Evolutionary conservation across 1,284 basidiomycete species (phyloP), one percentile per base, ranked within the genome.

Genomic region (Marasmius fiardii): DNA sequence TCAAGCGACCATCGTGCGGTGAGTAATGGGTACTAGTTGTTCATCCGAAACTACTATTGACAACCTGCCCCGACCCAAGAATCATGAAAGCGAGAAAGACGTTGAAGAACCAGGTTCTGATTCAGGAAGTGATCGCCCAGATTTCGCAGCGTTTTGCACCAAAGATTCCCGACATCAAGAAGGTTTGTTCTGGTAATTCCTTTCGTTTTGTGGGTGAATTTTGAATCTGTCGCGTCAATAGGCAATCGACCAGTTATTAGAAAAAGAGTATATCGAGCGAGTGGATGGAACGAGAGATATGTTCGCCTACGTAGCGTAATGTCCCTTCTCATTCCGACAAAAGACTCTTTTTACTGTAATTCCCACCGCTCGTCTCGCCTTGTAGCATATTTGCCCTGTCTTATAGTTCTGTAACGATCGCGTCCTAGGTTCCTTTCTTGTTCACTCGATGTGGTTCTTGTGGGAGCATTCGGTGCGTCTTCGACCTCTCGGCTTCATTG

Each of bases 11-110:
- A 97, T 99, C 65, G 96, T 99, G 51, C 89, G 93, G 89, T 93
- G 68, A 41, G 85, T 69, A 45, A 23, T 50, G 12, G 66, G 56
- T 23, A 23, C 26, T 24, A 54, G 23, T 31, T 35, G 26, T 28
- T 43, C 50, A 26, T 37, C 37, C 26, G 41, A 43, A n/a, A 48
- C 20, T 31, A 49, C 24, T 34, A 58, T 34, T 37, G 37, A 52
- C 7, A 28, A 54, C 28, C 39, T 44, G 11, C n/a, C n/a, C n/a
- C 20, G 33, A 41, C 51, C 55, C 4, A 64, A 92, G 94, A 55
- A 92, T 98, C 71, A 98, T 98, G 96, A 98, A 98, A 75, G 93
- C 94, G 21, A 85, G 96, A 57, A 96, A 97, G 85, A 93, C 92
- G 58, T 90, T 98, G 88, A 96, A 96, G 79, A 96, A 98, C 74